Percentiles rank a stretch among this genome's conserved stretches.
These are phyloP conservation scores for Phytophthora hibernalis DNA, from an alignment of 352 stramenopile species.

Conservation along the genomic window DNA sequence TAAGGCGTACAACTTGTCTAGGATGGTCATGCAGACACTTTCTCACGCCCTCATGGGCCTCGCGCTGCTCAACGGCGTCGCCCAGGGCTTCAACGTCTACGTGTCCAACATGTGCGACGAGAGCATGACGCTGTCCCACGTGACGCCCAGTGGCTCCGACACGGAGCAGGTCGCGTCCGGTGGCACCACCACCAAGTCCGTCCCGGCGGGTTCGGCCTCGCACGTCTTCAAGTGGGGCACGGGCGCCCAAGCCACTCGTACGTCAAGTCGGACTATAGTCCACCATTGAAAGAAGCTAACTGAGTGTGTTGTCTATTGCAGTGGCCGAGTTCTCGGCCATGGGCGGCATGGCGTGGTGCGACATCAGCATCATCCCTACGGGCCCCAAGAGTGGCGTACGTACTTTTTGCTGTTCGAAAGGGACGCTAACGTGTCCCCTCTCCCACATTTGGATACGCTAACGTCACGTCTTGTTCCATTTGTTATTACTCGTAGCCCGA, in stretches of 20 bases:
- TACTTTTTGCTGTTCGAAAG: conserved; percentile 24
- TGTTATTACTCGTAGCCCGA: no score
- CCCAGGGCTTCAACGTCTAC: conserved; percentile 55
- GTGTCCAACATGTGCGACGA: conserved; percentile 66
- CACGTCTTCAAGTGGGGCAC: conserved; percentile 63
- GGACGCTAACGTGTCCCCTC: conserved; percentile 1
- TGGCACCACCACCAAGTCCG: conserved; percentile 36
- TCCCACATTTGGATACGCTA: conserved; percentile 6
- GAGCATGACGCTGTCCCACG: conserved; percentile 53
- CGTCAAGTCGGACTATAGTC: conserved; percentile 16
- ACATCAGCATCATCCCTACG: conserved; percentile 84
- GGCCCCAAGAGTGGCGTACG: conserved; percentile 65
- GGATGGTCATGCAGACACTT: conserved; percentile 48
- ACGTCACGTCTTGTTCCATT: no score
- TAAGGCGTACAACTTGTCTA: conserved; percentile 24
- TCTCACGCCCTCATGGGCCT: conserved; percentile 36
- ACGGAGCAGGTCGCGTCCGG: conserved; percentile 44
- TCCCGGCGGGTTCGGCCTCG: conserved; percentile 43
- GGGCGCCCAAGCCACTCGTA: conserved; percentile 63
- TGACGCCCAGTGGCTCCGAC: conserved; percentile 31
- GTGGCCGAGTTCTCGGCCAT: conserved; percentile 73
- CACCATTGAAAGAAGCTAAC: neutral
- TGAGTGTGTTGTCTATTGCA: conserved; percentile 15
- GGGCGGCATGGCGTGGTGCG: conserved; percentile 61
- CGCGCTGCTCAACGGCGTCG: conserved; percentile 37